Percentiles rank a stretch among this genome's conserved stretches.
These are phyloP conservation scores for Russula abietina DNA, from an alignment of 768 basidiomycete genomes.

Conservation along the genomic window DNA sequence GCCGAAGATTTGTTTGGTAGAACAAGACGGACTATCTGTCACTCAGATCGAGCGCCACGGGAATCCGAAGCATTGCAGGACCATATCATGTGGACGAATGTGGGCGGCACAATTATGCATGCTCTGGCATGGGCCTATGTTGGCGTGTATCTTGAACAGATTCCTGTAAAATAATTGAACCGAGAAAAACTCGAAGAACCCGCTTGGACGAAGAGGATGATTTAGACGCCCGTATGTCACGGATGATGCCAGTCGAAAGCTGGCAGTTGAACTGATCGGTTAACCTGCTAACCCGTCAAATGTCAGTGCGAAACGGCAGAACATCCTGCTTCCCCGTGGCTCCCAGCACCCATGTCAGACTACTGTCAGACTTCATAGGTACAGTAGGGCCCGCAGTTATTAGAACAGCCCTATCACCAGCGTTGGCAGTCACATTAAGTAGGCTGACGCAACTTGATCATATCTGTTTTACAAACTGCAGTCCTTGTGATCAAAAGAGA, in stretches of 20 bases:
- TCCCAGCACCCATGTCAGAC: background rate
- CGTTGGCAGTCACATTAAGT: too few species aligned
- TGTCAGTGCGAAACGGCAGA: background rate
- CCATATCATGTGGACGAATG: background rate
- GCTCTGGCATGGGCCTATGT: background rate
- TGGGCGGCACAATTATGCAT: background rate
- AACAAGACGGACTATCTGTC: too few species aligned
- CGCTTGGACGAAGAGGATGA: background rate
- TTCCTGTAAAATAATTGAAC: too few species aligned
- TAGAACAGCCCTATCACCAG: background rate
- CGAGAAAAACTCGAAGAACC: background rate
- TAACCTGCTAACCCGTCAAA: background rate
- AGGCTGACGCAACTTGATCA: background rate
- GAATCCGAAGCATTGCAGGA: background rate
- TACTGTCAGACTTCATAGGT: slow-evolving; percentile 1
- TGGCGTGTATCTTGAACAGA: background rate
- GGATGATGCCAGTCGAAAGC: background rate
- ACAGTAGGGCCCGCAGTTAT: background rate
- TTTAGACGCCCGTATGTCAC: background rate
- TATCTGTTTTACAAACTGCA: background rate
- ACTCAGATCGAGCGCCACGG: background rate
- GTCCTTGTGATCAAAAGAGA: background rate
- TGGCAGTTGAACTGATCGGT: background rate
- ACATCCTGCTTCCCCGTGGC: background rate
- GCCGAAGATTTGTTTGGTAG: too few species aligned